Base-by-base conservation (phyloP, 306 rosid species). In the Myrica gale region DNA sequence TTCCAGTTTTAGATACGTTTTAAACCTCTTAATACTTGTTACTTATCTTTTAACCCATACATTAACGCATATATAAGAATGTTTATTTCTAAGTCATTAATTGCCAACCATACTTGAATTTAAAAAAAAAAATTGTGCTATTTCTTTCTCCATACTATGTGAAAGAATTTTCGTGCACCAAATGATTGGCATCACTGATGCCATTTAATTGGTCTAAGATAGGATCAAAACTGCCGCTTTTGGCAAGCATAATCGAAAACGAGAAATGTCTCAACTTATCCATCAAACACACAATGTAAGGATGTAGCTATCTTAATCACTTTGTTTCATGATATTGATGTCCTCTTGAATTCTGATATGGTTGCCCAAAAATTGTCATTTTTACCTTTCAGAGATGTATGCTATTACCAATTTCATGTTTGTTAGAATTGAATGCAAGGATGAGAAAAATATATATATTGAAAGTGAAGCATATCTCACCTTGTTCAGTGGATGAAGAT, bases 401-500 rank as follows among this genome's bases (percentile, higher is more conserved):
- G 26, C 21, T 42, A 43, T 42, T 17, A 19, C 1, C 26, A 17
- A 7, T 42, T 66, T 41, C 26, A 23, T 16, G 42, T 43, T 66
- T 43, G 17, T 66, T n/a, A 66, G 47, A 41, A 16, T 42, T 17
- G 11, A 46, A 39, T 39, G 67, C 43, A 45, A 61, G 69, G 74
- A 48, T 44, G 15, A 20, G 21, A 41, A 43, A 54, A 32, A 48
- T 62, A 37, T 52, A 68, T 23, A 46, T n/a, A 52, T 37, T 63
- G 44, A 80, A 66, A 26, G 26, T 4, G 54, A 50, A 21, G 7
- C 15, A 73, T 77, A 10, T 80, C 91, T 87, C 87, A 74, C 98
- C 99, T 95, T 92, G 75, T 92, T 89, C 76, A 92, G 80, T 5
- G 99, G 99, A 89, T 95, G 99, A 82, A 95, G 97, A 81, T 82